These are phyloP conservation scores for Candida gigantensis DNA, from an alignment of 1,139 yeast species.

Conservation along the genomic window DNA sequence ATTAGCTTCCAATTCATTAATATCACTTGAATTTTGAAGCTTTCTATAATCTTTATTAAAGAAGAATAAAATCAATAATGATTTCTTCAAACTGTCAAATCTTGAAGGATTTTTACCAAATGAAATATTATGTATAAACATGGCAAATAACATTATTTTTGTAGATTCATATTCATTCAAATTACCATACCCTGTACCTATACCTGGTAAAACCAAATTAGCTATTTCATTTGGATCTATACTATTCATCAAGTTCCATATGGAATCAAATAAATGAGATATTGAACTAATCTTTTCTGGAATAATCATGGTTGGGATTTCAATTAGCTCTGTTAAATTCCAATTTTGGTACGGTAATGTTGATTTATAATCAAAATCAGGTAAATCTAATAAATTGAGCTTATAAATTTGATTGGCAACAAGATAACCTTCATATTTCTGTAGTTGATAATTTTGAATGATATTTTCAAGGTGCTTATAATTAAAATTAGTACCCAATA, in stretches of 20 bases:
- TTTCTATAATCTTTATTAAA: constrained; percentile 22
- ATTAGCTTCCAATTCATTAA: constrained; percentile 15
- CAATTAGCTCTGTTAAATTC: constrained; percentile 13
- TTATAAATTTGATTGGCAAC: constrained; percentile 20
- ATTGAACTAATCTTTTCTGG: constrained; percentile 16
- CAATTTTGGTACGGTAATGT: constrained; percentile 13
- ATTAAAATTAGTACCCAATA: constrained; percentile 10
- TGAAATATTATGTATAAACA: constrained; percentile 19
- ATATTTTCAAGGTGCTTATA: constrained; percentile 17
- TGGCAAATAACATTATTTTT: constrained; percentile 23
- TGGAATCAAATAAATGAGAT: constrained; percentile 17
- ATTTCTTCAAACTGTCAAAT: constrained; percentile 16
- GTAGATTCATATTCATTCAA: constrained; percentile 20
- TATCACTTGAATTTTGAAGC: constrained; percentile 15
- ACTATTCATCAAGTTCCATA: constrained; percentile 24
- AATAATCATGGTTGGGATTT: constrained; percentile 19
- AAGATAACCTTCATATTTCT: constrained; percentile 21
- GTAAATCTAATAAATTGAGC: constrained; percentile 12
- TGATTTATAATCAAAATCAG: constrained; percentile 10
- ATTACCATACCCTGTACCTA: constrained; percentile 31
- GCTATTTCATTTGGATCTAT: constrained; percentile 2
- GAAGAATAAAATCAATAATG: constrained; percentile 21
- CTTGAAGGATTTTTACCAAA: constrained; percentile 8
- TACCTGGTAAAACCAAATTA: constrained; percentile 28
- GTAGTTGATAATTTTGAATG: constrained; percentile 18